A percentile compares a stretch with the other conserved stretches of the same genome.
phyloP scores from a whole-genome alignment of 2,329 filamentous ascomycete genomes.

The Trichoderma lentiforme region DNA sequence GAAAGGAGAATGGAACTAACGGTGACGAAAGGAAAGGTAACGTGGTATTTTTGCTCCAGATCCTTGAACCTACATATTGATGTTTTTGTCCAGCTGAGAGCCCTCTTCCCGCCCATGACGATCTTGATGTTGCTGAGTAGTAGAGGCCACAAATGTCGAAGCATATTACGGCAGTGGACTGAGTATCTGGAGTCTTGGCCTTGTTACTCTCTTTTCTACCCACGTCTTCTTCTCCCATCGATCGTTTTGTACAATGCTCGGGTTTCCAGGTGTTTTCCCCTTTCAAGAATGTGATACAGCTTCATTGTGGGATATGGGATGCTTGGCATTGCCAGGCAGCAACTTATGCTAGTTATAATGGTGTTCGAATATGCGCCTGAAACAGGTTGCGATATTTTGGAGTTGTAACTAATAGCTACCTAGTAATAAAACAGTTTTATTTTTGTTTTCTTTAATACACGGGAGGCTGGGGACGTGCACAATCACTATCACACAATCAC shows the following conservation, averaged over 20 bases:
- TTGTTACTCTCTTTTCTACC: background rate
- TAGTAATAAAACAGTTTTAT: conserved; percentile 1
- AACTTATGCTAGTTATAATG: conserved; percentile 7
- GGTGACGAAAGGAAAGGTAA: conserved; percentile 89
- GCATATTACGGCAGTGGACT: background rate
- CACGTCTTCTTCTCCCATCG: background rate
- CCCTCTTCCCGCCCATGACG: conserved; percentile 80
- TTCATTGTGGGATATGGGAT: background rate
- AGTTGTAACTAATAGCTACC: conserved; percentile 8
- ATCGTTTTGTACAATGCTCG: conserved; percentile 5
- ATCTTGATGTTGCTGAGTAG: conserved; percentile 90
- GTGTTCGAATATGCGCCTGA: conserved; percentile 1
- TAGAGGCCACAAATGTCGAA: conserved; percentile 11
- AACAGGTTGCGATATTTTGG: background rate
- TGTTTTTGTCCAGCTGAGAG: conserved; percentile 54
- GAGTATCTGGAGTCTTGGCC: background rate
- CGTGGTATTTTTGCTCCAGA: conserved; percentile 22
- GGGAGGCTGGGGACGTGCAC: background rate
- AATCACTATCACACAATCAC: background rate
- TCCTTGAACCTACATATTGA: background rate
- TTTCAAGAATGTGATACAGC: background rate
- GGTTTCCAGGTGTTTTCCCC: background rate
- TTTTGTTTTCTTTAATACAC: background rate
- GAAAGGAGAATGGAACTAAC: conserved; percentile 74
- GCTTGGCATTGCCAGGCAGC: background rate